Conservation (phyloP, 2,329 filamentous ascomycete species). For the Tolypocladium tundrense region DNA sequence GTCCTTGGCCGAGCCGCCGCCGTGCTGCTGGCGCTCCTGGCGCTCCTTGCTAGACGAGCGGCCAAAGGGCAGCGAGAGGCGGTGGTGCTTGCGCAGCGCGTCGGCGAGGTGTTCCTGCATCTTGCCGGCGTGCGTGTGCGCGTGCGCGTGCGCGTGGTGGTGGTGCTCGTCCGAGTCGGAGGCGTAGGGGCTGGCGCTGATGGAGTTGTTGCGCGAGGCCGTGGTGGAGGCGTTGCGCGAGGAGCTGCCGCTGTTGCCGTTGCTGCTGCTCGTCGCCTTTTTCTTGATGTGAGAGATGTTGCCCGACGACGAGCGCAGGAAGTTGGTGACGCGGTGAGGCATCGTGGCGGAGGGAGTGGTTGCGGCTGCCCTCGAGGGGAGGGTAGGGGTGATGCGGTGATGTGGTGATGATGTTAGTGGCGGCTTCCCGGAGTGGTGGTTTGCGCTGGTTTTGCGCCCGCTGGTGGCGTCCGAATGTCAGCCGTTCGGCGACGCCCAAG, state of each 20-base stretch:
- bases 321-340: constrained; percentile 48
- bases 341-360: constrained; percentile 23
- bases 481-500: neutral
- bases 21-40: constrained; percentile 25
- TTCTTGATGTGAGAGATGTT: constrained; percentile 41
- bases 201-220: constrained; percentile 14
- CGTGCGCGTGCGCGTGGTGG: neutral
- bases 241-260: constrained; percentile 12
- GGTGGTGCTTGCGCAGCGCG: constrained; percentile 28
- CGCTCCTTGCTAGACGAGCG: constrained; percentile 22
- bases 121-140: constrained; percentile 18
- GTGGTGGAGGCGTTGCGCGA: constrained; percentile 19
- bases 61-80: constrained; percentile 29
- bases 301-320: constrained; percentile 47
- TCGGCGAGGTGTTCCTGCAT: constrained; percentile 26
- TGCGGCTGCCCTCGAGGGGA: neutral
- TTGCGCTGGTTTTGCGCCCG: neutral
- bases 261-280: constrained; percentile 7
- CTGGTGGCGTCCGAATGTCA: neutral
- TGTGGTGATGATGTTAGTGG: neutral
- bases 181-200: constrained; percentile 21
- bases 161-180: constrained; percentile 24
- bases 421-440: neutral
- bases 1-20: constrained; percentile 25
- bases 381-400: neutral